Evolutionary conservation across 1,139 yeast species (phyloP).

Genomic region (Ogataea hybrid): DNA sequence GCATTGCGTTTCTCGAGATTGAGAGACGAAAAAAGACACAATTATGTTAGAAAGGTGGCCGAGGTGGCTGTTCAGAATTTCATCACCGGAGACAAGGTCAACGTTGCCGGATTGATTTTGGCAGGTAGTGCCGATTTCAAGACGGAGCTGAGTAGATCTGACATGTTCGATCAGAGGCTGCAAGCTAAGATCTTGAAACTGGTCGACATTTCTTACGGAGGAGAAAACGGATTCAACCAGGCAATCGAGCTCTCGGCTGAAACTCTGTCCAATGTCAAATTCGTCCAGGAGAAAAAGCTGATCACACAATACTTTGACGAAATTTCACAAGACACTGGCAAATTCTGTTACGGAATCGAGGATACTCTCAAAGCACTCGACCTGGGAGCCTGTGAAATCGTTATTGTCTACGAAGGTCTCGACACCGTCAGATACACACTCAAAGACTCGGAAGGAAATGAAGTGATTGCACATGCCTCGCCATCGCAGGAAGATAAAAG

Average conservation of each 20-base stretch:
- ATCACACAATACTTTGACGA: slow-evolving; percentile 91
- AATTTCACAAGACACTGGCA: slow-evolving; percentile 94
- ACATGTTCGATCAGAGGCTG: slow-evolving; percentile 86
- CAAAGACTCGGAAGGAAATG: slow-evolving; percentile 80
- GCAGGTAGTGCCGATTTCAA: slow-evolving; percentile 99
- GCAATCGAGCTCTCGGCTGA: slow-evolving; percentile 97
- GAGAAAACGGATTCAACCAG: slow-evolving; percentile 98
- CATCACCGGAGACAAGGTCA: slow-evolving; percentile 88
- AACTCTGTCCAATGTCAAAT: slow-evolving; percentile 93
- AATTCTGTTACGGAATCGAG: slow-evolving; percentile 95
- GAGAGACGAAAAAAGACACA: slow-evolving; percentile 98
- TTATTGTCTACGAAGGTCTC: slow-evolving; percentile 90
- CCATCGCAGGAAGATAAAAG: slow-evolving; percentile 75
- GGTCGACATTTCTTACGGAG: slow-evolving; percentile 97
- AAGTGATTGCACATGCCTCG: slow-evolving; percentile 69
- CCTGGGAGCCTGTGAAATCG: slow-evolving; percentile 90
- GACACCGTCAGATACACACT: slow-evolving; percentile 80
- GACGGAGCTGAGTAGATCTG: slow-evolving; percentile 89
- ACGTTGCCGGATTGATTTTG: slow-evolving; percentile 87
- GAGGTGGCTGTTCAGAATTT: slow-evolving; percentile 98
- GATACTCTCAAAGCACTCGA: slow-evolving; percentile 96
- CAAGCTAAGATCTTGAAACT: slow-evolving; percentile 84
- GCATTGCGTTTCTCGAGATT: slow-evolving; percentile 98
- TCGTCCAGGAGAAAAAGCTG: slow-evolving; percentile 96
- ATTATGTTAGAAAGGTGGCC: slow-evolving; percentile 96